These are phyloP conservation scores for Colletotrichum cordylinicola DNA, from an alignment of 2,329 filamentous ascomycete species.

Conservation along the genomic window DNA sequence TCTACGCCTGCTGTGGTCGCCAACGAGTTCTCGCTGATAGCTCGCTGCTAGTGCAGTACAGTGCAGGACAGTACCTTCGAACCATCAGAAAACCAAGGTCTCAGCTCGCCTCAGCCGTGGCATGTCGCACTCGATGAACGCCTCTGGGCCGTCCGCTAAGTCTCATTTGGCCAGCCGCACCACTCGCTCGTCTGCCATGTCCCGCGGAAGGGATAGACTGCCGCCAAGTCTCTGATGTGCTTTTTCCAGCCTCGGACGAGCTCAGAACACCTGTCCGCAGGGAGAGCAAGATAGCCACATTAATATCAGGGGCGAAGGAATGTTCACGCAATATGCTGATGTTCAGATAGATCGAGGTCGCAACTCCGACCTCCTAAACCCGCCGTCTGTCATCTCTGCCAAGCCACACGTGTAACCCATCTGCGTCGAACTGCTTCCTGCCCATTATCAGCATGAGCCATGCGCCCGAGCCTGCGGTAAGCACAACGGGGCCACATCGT, in stretches of 20 bases:
- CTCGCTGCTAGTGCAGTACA: background rate
- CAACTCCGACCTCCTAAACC: background rate
- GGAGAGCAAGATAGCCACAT: background rate
- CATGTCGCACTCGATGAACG: background rate
- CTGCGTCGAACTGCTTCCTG: background rate
- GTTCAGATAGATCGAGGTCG: background rate
- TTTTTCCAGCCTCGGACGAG: background rate
- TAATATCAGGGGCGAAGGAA: background rate
- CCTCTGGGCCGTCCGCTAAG: background rate
- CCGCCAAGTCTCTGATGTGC: background rate
- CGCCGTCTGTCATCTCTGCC: background rate
- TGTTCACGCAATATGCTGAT: background rate
- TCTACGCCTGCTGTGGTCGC: background rate
- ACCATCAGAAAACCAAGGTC: background rate
- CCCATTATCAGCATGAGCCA: background rate
- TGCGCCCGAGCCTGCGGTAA: background rate
- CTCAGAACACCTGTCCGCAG: background rate
- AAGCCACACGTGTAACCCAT: background rate
- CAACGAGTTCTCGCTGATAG: background rate
- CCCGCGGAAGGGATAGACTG: background rate
- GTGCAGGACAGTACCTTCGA: background rate
- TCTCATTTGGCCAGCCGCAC: background rate
- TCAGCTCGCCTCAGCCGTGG: conserved; percentile 2
- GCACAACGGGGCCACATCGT: background rate
- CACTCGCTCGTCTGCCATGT: background rate